phyloP scores from a whole-genome alignment of 164 flowering plant species.

The Dillenia turbinata region DNA sequence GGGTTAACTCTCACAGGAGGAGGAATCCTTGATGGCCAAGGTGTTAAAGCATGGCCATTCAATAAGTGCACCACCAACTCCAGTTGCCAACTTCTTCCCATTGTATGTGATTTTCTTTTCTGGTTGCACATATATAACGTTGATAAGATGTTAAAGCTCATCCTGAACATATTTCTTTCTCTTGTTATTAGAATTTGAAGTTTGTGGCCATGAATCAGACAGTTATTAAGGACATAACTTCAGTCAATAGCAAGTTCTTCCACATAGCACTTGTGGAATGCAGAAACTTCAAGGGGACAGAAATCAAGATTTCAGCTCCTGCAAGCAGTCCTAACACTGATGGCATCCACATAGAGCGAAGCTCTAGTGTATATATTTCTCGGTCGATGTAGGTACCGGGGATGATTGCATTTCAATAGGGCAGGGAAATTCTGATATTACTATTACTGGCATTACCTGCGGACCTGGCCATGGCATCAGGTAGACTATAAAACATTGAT shows the following conservation, averaged over 20 bases:
- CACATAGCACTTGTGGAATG: slow-evolving; percentile 52
- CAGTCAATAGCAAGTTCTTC: slow-evolving; percentile 62
- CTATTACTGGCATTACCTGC: slow-evolving; percentile 38
- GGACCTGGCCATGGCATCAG: slow-evolving; percentile 87
- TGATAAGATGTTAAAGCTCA: neutral
- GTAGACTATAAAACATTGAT: slow-evolving; percentile 12
- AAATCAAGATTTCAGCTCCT: slow-evolving; percentile 47
- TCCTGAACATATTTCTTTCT: neutral
- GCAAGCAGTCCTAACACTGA: slow-evolving; percentile 70
- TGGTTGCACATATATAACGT: neutral
- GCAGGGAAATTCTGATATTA: slow-evolving; percentile 49
- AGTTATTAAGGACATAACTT: slow-evolving; percentile 36
- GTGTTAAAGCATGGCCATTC: slow-evolving; percentile 55
- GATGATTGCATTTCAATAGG: slow-evolving; percentile 76
- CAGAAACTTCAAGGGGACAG: slow-evolving; percentile 33
- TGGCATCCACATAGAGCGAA: slow-evolving; percentile 61
- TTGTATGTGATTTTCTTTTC: slow-evolving; percentile 28
- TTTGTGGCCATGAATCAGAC: slow-evolving; percentile 44
- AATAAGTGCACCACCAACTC: slow-evolving; percentile 33
- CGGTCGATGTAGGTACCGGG: slow-evolving; percentile 45
- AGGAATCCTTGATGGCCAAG: slow-evolving; percentile 75
- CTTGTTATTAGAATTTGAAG: slow-evolving; percentile 44
- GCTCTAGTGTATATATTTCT: slow-evolving; percentile 31
- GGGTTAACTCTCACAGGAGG: slow-evolving; percentile 55
- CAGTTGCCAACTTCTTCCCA: slow-evolving; percentile 47